Base-by-base conservation (phyloP, 208 protist species). In the Wallacemonas collosoma region DNA sequence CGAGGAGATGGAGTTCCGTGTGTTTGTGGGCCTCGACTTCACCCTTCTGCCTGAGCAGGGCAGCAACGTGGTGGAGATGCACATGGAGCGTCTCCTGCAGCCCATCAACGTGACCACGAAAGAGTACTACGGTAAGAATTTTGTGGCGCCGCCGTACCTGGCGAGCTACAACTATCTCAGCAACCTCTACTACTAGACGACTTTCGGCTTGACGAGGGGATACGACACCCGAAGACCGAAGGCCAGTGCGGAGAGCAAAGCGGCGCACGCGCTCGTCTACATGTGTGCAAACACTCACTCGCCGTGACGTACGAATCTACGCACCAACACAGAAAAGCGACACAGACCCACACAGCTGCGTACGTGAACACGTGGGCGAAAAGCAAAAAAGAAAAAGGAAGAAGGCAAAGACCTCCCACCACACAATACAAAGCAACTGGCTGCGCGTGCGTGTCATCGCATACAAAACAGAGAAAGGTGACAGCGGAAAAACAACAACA, bases 81-180 rank as follows among this genome's bases (percentile, higher is more conserved):
- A 95, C 68, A 65, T 93, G 40, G 88, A 95, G 41, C 86, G 90
- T 39, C 72, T 95, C 40, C 76, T 95, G 15, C 85, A 89, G 71
- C 83, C 85, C 64, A 90, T 93, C 54, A 93, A 93, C 73, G 75
- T 95, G 1, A 89, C 90, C 14, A 71, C 78, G 35, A 79, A 89
- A 73, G 88, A 95, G 85, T 95, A 95, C 76, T 93, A 91, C 80
- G 87, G 86, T 47, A 88, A 88, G 63, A 89, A 90, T 36, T 95
- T 89, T 76, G 79, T 85, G 44, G 44, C 78, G 17, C 82, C 82
- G 5, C 76, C 79, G 36, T 87, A 91, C 62, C 38, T 89, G 39
- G 79, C 75, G 50, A 73, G 72, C 61, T 80, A 85, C 76, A 80
- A 88, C 69, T 82, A 65, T 51, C 85, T 82, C 72, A 86, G 81